Percentiles rank a stretch among this genome's conserved stretches.
Evolutionary conservation across 495 filamentous ascomycete species (phyloP).

Genomic region (Aspergillus diversus): DNA sequence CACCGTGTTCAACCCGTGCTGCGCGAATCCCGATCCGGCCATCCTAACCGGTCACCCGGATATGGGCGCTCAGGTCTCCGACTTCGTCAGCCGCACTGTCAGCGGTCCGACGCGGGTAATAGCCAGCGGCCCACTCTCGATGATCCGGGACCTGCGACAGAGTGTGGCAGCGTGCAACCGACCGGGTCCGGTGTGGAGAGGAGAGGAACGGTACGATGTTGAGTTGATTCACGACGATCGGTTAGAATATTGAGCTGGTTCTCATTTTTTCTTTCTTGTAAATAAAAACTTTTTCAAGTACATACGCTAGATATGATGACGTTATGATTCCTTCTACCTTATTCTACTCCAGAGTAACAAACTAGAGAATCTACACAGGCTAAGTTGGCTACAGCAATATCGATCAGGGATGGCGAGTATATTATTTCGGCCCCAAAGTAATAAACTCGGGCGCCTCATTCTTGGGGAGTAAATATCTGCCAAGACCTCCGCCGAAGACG

Average conservation of each 20-base stretch:
- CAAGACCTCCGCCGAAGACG: no score
- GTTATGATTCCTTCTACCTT: no score
- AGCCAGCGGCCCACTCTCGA: slow-evolving; percentile 63
- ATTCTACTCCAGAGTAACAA: no score
- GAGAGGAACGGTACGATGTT: slow-evolving; percentile 59
- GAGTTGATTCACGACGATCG: slow-evolving; percentile 58
- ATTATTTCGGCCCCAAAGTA: no score
- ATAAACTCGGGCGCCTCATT: no score
- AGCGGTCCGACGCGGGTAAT: slow-evolving; percentile 57
- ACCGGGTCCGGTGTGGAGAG: slow-evolving; percentile 53
- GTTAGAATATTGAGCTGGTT: slow-evolving; percentile 28
- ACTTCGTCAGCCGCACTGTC: slow-evolving; percentile 34
- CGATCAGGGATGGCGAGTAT: no score
- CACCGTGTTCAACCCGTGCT: slow-evolving; percentile 16
- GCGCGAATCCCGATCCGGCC: not conserved
- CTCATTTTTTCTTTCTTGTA: not conserved
- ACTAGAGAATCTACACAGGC: no score
- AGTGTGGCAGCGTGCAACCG: slow-evolving; percentile 58
- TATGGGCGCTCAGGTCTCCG: slow-evolving; percentile 26
- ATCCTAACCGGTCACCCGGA: slow-evolving; percentile 29
- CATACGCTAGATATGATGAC: no score
- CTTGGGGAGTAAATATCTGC: no score
- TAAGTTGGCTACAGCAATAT: no score
- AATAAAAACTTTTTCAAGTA: no score
- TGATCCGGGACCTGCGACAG: slow-evolving; percentile 58